Evolutionary conservation across 495 filamentous ascomycete species (phyloP), one percentile per base, ranked within the genome.

Genomic region (Trichoderma gamsii): DNA sequence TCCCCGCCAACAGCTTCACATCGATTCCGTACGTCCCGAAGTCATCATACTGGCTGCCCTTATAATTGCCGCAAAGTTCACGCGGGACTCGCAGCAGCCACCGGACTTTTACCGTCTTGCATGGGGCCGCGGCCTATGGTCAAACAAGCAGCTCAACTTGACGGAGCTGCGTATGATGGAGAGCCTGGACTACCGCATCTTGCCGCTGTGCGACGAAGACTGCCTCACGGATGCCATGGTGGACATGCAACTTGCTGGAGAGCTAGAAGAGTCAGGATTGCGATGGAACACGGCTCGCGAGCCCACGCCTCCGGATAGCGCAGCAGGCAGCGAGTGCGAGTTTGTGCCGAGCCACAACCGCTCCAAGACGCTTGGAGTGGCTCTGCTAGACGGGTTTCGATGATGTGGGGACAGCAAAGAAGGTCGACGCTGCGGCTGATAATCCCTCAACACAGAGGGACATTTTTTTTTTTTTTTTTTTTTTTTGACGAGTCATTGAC

Each of bases 81-180:
- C 82, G 18, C 83, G 82, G 69, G 84, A 86, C 73, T 69, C 73
- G 67, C 74, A 81, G 51, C 73, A 76, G 71, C 74, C 75, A 8
- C 83, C 81, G 0, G 74, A 72, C 63, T 79, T 77, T 68, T 84
- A 82, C 75, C 67, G 72, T 29, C 68, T 75, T 6, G 67, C 70
- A 46, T 84, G 81, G 82, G 84, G 82, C 35, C 73, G 72, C 52
- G 74, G 79, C 67, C 67, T 79, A 61, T 86, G 84, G 84, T 80
- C 80, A 16, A 78, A 75, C 72, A 77, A 80, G 65, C 83, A 85
- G 77, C 76, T 85, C 72, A 86, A 85, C 67, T 79, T 79, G 67
- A 85, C 84, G 18, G 81, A 85, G 69, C 73, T 79, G 23, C 82
- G 79, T 72, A 81, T 86, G 65, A 81, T 85, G 77, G 82, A 86